Evolutionary conservation across 192 early-diverging fungal genomes (phyloP).

Genomic region (Backusella mclennaniae): DNA sequence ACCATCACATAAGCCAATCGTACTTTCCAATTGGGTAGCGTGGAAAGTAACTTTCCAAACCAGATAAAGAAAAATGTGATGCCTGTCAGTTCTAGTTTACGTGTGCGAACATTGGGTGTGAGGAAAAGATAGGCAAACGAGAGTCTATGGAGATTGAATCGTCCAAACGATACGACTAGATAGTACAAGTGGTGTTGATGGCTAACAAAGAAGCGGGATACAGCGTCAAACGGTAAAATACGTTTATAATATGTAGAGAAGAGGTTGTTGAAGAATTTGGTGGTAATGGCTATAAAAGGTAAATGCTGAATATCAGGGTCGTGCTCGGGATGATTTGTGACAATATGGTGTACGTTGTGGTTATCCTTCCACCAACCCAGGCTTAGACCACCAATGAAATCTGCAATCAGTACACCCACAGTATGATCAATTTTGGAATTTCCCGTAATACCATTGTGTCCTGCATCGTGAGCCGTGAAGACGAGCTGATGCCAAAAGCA

Average conservation of each 20-base stretch:
- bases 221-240: conserved; percentile 76
- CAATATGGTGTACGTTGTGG: conserved; percentile 97
- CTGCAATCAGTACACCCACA: conserved; percentile 80
- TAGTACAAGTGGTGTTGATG: conserved; percentile 90
- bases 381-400: conserved; percentile 84
- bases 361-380: conserved; percentile 98
- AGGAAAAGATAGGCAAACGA: conserved; percentile 67
- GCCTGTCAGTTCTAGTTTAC: conserved; percentile 71
- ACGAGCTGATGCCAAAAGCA: conserved; percentile 90
- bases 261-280: conserved; percentile 73
- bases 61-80: conserved; percentile 79
- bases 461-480: conserved; percentile 94
- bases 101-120: conserved; percentile 67
- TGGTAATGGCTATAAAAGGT: conserved; percentile 91
- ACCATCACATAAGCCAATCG: conserved; percentile 68
- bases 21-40: conserved; percentile 64
- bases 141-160: conserved; percentile 87
- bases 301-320: conserved; percentile 98
- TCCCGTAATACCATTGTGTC: conserved; percentile 91
- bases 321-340: conserved; percentile 92
- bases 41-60: conserved; percentile 69
- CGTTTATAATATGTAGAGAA: conserved; percentile 90
- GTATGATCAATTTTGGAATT: conserved; percentile 68
- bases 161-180: conserved; percentile 81
- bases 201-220: conserved; percentile 72